phyloP scores from a whole-genome alignment of 352 stramenopile genomes.

The Globisporangium camurandrum region DNA sequence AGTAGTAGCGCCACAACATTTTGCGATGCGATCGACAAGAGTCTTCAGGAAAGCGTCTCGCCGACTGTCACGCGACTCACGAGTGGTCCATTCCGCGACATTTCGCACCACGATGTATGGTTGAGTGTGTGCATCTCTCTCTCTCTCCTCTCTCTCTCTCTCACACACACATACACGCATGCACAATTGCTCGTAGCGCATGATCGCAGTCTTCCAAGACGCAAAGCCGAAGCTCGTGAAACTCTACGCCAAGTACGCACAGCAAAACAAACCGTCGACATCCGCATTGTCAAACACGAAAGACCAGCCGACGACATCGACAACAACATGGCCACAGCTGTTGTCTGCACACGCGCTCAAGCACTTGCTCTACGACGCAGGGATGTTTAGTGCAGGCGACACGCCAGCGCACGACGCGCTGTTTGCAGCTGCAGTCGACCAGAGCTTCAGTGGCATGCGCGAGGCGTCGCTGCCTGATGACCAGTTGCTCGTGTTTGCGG shows the following conservation, averaged over 20 bases:
- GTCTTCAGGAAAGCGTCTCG: conserved; percentile 32
- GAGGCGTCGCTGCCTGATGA: conserved; percentile 26
- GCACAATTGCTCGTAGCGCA: conserved; percentile 29
- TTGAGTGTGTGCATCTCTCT: conserved; percentile 16
- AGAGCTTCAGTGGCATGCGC: conserved; percentile 50
- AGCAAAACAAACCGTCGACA: conserved; percentile 2
- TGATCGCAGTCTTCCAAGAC: conserved; percentile 59
- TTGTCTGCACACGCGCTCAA: conserved; percentile 38
- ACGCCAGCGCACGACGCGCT: conserved; percentile 39
- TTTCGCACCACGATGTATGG: conserved; percentile 68
- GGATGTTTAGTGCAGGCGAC: conserved; percentile 68
- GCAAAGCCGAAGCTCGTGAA: conserved; percentile 68
- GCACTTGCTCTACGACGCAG: conserved; percentile 67
- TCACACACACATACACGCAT: neutral
- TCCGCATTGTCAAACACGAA: neutral
- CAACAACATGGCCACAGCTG: conserved; percentile 40
- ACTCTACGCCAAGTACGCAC: conserved; percentile 59
- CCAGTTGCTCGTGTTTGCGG: conserved; percentile 54
- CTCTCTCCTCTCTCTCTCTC: neutral
- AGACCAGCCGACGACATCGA: neutral
- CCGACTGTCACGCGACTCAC: conserved; percentile 54
- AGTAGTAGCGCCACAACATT: conserved; percentile 3
- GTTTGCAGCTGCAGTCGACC: conserved; percentile 48
- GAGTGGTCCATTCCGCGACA: conserved; percentile 61
- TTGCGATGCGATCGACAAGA: conserved; percentile 31